Conservation (phyloP, 768 basidiomycete genomes). For the Megacollybia marginata region DNA sequence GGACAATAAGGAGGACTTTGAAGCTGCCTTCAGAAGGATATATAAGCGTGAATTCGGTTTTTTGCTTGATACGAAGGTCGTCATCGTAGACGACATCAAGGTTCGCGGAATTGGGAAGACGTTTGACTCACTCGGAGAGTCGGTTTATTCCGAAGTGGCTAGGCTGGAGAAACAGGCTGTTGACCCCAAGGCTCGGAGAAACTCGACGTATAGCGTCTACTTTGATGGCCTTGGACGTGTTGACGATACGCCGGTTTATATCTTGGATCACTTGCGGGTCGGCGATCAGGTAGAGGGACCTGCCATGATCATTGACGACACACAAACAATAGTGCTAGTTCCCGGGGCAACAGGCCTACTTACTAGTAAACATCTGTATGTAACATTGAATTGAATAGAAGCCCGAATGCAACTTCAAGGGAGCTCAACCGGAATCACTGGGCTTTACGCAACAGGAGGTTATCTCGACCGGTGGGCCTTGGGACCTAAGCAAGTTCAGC, state of each 20-base stretch:
- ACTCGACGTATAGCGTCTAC: slow-evolving; percentile 61
- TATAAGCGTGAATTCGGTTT: slow-evolving; percentile 92
- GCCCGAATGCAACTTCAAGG: no score
- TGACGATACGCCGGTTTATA: slow-evolving; percentile 72
- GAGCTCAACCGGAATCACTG: no score
- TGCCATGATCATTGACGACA: slow-evolving; percentile 91
- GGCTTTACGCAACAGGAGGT: no score
- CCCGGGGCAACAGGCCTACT: slow-evolving; percentile 63
- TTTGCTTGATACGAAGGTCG: slow-evolving; percentile 71
- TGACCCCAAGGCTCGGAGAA: slow-evolving; percentile 34
- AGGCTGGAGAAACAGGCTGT: slow-evolving; percentile 35
- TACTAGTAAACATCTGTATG: slow-evolving; percentile 55
- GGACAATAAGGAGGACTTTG: slow-evolving; percentile 64
- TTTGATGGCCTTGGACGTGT: slow-evolving; percentile 77
- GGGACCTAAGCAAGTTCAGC: no score
- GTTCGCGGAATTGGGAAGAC: slow-evolving; percentile 90
- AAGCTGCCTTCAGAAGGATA: slow-evolving; percentile 66
- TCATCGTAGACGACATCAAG: slow-evolving; percentile 91
- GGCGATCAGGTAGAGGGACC: slow-evolving; percentile 79
- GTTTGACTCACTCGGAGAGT: slow-evolving; percentile 71
- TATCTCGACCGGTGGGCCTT: no score
- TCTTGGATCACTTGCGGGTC: slow-evolving; percentile 54
- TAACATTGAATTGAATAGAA: background rate
- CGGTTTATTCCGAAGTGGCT: slow-evolving; percentile 70
- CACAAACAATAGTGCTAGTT: slow-evolving; percentile 89